Evolutionary conservation across 768 basidiomycete species (phyloP), one percentile per base, ranked within the genome.

Genomic region (Leucocoprinus birnbaumii): DNA sequence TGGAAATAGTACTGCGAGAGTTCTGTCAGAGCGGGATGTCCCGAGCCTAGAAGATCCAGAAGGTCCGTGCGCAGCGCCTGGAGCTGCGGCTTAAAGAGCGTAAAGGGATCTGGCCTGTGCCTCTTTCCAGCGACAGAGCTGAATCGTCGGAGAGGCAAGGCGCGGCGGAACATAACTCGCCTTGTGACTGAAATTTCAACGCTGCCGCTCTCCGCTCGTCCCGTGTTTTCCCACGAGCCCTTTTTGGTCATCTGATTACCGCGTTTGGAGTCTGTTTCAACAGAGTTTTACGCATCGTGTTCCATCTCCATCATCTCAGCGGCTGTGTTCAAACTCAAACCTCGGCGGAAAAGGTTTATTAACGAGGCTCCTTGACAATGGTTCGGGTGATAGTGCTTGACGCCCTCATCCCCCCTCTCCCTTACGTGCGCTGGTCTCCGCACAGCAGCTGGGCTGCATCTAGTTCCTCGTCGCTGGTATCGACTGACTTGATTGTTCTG

Each of bases 1-100:
- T 82, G 77, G 68, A 97, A 97, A 74, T 98, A 97, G 70, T 98
- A 96, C 58, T 91, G 84, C 1, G 94, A 89, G 51, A 95, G 85
- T 61, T 91, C 84, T 56, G 85, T 85, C 50, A 97, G 81, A 0
- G 85, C 81, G 14, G 93, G 88, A 67, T 96, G 87, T 3, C 89
- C 87, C 10, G 90, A 90, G 16, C 87, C 87, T 10, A 98, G 80
- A 55, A 98, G 79, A 56, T 76, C 71, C 58, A 92, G 76, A 16
- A 97, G 73, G 18, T 83, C 85, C 2, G 79, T 75, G 51, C 88
- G 85, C 34, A 97, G 74, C 54, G 80, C 74, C 27, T 77, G 61
- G 41, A 97, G 78, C 64, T 94, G 87, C 2, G 83, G 73, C 14
- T 82, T 79, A 54, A 95, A 77, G 31, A 88, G 71, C 3, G 71